phyloP scores from a whole-genome alignment of 495 filamentous ascomycete species.

The Penicillium arizonense region DNA sequence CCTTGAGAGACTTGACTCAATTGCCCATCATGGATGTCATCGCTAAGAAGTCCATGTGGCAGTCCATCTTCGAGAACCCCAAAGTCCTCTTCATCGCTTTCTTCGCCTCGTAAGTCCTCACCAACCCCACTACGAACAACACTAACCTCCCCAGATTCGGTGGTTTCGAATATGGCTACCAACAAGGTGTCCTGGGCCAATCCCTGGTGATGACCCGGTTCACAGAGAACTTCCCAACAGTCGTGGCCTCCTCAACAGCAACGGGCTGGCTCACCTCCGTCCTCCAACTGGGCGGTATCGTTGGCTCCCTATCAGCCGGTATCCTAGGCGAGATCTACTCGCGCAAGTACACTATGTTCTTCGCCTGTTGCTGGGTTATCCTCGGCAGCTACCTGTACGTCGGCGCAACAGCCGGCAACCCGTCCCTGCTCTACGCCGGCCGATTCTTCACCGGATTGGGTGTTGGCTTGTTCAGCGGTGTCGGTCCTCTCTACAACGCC shows the following conservation, averaged over 20 bases:
- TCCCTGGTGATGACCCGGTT: slow-evolving; percentile 43
- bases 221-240: slow-evolving; percentile 40
- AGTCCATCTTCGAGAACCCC: slow-evolving; percentile 30
- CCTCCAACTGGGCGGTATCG: slow-evolving; percentile 77
- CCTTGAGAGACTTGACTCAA: background rate
- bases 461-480: slow-evolving; percentile 56
- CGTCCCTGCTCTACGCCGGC: slow-evolving; percentile 60
- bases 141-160: slow-evolving; percentile 27
- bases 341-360: slow-evolving; percentile 68
- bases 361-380: slow-evolving; percentile 68
- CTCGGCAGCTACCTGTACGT: slow-evolving; percentile 53
- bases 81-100: slow-evolving; percentile 44
- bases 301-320: slow-evolving; percentile 62
- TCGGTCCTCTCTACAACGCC: slow-evolving; percentile 68
- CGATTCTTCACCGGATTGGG: slow-evolving; percentile 68
- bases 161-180: slow-evolving; percentile 49
- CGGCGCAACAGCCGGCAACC: slow-evolving; percentile 55
- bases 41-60: slow-evolving; percentile 33
- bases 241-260: slow-evolving; percentile 37
- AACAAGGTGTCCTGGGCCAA: slow-evolving; percentile 44
- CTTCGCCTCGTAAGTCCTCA: slow-evolving; percentile 36
- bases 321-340: slow-evolving; percentile 60
- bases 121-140: background rate
- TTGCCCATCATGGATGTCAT: slow-evolving; percentile 18
- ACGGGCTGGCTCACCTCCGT: slow-evolving; percentile 48